These are phyloP conservation scores for Candida nanaspora DNA, from an alignment of 805 yeast genomes.

Conservation along the genomic window DNA sequence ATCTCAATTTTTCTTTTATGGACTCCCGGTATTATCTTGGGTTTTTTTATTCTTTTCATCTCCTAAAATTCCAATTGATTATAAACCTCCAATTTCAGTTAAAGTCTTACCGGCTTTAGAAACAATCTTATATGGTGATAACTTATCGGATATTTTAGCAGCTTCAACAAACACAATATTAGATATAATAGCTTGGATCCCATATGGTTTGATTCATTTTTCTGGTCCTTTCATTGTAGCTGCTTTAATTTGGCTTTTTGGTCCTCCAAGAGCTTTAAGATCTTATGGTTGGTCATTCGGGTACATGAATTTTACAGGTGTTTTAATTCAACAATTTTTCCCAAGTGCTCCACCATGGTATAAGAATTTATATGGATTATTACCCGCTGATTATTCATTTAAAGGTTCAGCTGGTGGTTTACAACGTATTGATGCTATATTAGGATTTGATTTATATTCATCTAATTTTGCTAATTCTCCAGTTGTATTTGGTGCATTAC, in stretches of 20 bases:
- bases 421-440: slow-evolving; percentile 69
- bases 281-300: slow-evolving; percentile 91
- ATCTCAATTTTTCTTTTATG: slow-evolving; percentile 76
- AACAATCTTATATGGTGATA: slow-evolving; percentile 87
- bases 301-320: slow-evolving; percentile 84
- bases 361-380: slow-evolving; percentile 68
- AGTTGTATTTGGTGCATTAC: slow-evolving; percentile 74
- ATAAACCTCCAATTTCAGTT: slow-evolving; percentile 86
- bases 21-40: slow-evolving; percentile 83
- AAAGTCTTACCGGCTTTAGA: slow-evolving; percentile 87
- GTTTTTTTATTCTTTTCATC: slow-evolving; percentile 74
- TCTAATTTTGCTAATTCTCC: slow-evolving; percentile 77
- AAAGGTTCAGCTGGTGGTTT: slow-evolving; percentile 91
- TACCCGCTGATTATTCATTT: slow-evolving; percentile 86
- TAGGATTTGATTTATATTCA: slow-evolving; percentile 78
- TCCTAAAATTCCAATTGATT: slow-evolving; percentile 60
- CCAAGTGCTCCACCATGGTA: slow-evolving; percentile 99
- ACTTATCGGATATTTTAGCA: slow-evolving; percentile 77
- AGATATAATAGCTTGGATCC: slow-evolving; percentile 90
- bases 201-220: slow-evolving; percentile 86
- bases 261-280: slow-evolving; percentile 80
- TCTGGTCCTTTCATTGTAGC: slow-evolving; percentile 84
- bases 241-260: slow-evolving; percentile 69
- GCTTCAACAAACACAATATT: slow-evolving; percentile 55
- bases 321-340: slow-evolving; percentile 65